phyloP scores from a whole-genome alignment of 73 alveolate genomes.

The Uronychia setigera region DNA sequence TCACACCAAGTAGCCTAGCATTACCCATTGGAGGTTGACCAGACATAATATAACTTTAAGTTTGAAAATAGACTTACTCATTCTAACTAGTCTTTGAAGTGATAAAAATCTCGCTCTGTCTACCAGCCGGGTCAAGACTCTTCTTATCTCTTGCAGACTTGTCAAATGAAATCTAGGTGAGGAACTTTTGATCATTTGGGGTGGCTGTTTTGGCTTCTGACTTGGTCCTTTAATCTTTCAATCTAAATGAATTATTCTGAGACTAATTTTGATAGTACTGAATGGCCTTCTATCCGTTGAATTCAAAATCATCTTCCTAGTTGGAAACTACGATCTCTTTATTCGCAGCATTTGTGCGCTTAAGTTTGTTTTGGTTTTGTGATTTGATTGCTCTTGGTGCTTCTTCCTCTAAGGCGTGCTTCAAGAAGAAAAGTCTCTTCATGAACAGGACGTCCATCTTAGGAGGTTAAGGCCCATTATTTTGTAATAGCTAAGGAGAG shows the following conservation, averaged over 20 bases:
- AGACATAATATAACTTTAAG: too few species aligned
- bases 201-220: neutral
- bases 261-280: too few species aligned
- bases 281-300: neutral
- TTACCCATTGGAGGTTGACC: neutral
- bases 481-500: neutral
- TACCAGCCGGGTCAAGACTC: neutral
- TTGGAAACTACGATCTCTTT: neutral
- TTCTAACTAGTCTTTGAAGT: neutral
- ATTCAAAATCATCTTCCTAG: neutral
- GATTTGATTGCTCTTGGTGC: too few species aligned
- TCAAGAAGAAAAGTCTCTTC: constrained; percentile 35
- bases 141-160: neutral
- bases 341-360: neutral
- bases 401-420: constrained; percentile 40
- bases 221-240: neutral
- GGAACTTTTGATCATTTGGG: neutral
- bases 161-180: neutral
- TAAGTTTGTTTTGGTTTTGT: too few species aligned
- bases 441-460: constrained; percentile 29
- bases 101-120: neutral
- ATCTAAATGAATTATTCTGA: neutral
- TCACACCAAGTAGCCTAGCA: neutral
- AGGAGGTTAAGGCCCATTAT: too few species aligned
- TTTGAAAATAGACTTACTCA: neutral